These are phyloP conservation scores for Spongispora temasekensis DNA, from an alignment of 1,284 basidiomycete species.

Conservation along the genomic window DNA sequence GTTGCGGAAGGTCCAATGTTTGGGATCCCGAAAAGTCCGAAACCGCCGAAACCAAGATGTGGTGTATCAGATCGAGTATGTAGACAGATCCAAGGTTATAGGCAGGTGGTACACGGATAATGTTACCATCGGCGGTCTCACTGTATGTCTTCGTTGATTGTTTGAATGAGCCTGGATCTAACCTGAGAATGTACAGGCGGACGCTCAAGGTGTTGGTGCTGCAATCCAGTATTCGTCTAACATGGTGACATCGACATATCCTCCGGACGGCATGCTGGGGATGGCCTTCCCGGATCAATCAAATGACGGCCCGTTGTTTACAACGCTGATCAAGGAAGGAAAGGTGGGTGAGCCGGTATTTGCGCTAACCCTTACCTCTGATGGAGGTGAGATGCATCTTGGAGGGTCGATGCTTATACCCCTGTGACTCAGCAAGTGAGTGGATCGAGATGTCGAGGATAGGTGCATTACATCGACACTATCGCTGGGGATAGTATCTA, in stretches of 20 bases:
- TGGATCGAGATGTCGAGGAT: not conserved
- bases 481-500: not conserved
- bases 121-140: not conserved
- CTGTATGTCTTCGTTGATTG: not conserved
- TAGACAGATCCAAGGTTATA: not conserved
- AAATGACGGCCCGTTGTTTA: slow-evolving; percentile 28
- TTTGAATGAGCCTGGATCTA: too few species aligned
- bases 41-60: not conserved
- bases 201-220: too few species aligned
- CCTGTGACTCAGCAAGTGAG: slow-evolving; percentile 34
- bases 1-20: not conserved
- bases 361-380: slow-evolving; percentile 38
- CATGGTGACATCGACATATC: slow-evolving; percentile 15
- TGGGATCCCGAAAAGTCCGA: not conserved
- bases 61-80: not conserved
- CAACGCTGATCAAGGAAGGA: slow-evolving; percentile 23
- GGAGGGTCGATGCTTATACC: slow-evolving; percentile 33
- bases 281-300: slow-evolving; percentile 32
- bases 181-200: too few species aligned
- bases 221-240: slow-evolving; percentile 6
- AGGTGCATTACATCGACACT: not conserved
- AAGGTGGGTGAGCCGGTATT: slow-evolving; percentile 31
- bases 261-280: slow-evolving; percentile 36
- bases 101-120: not conserved
- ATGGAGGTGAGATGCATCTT: slow-evolving; percentile 37